A percentile compares a stretch with the other conserved stretches of the same genome.
phyloP scores from a whole-genome alignment of 306 rosid genomes.

The Quercus alba region DNA sequence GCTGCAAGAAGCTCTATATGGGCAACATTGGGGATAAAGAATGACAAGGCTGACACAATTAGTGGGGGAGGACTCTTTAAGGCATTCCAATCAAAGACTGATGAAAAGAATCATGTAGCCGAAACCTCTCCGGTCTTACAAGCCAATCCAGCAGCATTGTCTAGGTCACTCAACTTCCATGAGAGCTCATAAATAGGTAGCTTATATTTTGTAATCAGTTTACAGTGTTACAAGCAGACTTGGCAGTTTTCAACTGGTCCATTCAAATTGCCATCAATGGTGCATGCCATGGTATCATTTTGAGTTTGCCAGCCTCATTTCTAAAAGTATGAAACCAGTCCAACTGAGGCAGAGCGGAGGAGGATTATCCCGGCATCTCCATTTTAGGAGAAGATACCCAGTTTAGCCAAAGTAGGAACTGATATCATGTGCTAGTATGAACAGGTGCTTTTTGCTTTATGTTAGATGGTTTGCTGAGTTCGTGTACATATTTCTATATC shows the following conservation, averaged over 20 bases:
- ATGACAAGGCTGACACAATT: constrained; percentile 44
- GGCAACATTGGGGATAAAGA: constrained; percentile 67
- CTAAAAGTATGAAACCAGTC: constrained; percentile 4
- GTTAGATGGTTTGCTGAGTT: constrained; percentile 32
- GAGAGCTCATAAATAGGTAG: constrained; percentile 51
- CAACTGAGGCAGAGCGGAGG: constrained; percentile 7
- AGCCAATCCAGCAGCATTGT: constrained; percentile 83
- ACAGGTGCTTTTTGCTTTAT: constrained; percentile 20
- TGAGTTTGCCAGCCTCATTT: constrained; percentile 1
- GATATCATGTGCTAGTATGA: constrained; percentile 32
- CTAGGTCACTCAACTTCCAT: constrained; percentile 62
- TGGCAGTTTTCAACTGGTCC: neutral
- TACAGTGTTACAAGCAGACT: constrained; percentile 1
- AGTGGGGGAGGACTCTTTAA: constrained; percentile 50
- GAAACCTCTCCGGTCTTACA: constrained; percentile 54
- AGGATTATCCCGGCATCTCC: constrained; percentile 1
- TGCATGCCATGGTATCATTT: neutral
- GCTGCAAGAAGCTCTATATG: constrained; percentile 71
- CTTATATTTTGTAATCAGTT: constrained; percentile 15
- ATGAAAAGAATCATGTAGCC: constrained; percentile 30
- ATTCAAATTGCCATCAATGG: neutral
- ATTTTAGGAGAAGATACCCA: constrained; percentile 21
- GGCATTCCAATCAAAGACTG: constrained; percentile 50
- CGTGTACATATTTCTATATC: constrained; percentile 29
- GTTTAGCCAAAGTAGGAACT: constrained; percentile 11